A percentile compares a stretch with the other conserved stretches of the same genome.
Evolutionary conservation across 495 filamentous ascomycete species (phyloP).

Genomic region (Gamarada debralockiae): DNA sequence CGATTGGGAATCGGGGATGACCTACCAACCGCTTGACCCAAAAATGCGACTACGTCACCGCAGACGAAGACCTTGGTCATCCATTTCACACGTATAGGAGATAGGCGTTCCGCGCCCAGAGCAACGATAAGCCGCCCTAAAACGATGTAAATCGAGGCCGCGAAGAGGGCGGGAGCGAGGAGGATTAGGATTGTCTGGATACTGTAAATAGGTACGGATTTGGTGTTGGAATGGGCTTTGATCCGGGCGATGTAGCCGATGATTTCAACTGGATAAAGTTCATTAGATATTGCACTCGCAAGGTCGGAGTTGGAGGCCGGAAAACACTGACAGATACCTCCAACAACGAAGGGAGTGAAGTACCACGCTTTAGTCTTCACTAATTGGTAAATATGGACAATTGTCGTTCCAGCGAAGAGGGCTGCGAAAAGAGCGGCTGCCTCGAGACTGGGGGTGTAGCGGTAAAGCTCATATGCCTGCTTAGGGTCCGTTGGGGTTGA

Average conservation of each 20-base stretch:
- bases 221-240: neutral
- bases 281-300: neutral
- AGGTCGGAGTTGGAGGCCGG: too few species aligned
- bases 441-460: conserved; percentile 42
- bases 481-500: too few species aligned
- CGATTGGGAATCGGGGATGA: too few species aligned
- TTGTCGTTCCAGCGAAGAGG: conserved; percentile 43
- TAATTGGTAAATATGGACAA: conserved; percentile 44
- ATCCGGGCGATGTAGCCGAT: neutral
- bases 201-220: neutral
- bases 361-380: conserved; percentile 47
- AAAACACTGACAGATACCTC: conserved; percentile 44
- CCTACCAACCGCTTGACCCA: conserved; percentile 29
- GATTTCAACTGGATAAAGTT: neutral
- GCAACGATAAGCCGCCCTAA: conserved; percentile 40
- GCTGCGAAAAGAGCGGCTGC: conserved; percentile 41
- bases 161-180: conserved; percentile 45
- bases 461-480: conserved; percentile 1
- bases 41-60: conserved; percentile 37
- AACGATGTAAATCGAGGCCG: too few species aligned
- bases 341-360: conserved; percentile 53
- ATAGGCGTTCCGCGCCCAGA: conserved; percentile 35
- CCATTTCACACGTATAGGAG: conserved; percentile 28
- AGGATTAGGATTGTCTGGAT: conserved; percentile 14
- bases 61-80: conserved; percentile 39